Base-by-base conservation (phyloP, 1,139 yeast genomes). In the Candida smagusa region DNA sequence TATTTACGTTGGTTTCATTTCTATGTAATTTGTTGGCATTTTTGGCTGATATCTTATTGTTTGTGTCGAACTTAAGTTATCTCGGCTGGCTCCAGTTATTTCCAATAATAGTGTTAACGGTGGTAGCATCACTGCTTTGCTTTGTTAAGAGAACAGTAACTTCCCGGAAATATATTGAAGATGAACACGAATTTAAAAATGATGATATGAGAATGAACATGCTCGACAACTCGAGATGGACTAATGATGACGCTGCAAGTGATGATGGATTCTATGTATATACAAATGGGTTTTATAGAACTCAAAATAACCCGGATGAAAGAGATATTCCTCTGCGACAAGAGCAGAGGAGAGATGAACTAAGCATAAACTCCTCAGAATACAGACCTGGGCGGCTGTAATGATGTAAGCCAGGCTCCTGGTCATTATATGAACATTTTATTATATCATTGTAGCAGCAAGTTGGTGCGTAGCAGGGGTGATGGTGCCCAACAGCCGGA, bases 241-340 rank as follows among this genome's bases (percentile, higher is more conserved):
- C 44, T 6, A 52, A 54, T 34, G 74, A 67, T 36, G 48, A 58
- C 11, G 65, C 54, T 8, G 65, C 54, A 7, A 68, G 75, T 46
- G 77, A 71, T 38, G 75, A 69, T 44, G 76, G 76, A 7, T 68
- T 71, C 38, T 65, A 59, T 43, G 72, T 69, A 7, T 70, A 65
- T 44, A 65, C 77, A 3, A 65, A 68, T 44, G 75, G 74, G n/a
- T 69, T 69, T 21, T 40, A 40, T 21, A 35, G 35, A 22, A 36
- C 38, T 9, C 44, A 46, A 22, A 43, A 46, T 9, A 44, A 47
- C 9, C 41, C 44, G 22, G 36, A 43, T 9, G 23, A 29, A 24
- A 24, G 31, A 30, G 32, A 32, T 21, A 22, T 19, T 5, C 26
- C 26, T n/a, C 35, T 33, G 35, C 23, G 35, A 25, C 30, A 33